Base-by-base conservation (phyloP, 1,139 yeast species). In the Sugiyamaella pinicola region DNA sequence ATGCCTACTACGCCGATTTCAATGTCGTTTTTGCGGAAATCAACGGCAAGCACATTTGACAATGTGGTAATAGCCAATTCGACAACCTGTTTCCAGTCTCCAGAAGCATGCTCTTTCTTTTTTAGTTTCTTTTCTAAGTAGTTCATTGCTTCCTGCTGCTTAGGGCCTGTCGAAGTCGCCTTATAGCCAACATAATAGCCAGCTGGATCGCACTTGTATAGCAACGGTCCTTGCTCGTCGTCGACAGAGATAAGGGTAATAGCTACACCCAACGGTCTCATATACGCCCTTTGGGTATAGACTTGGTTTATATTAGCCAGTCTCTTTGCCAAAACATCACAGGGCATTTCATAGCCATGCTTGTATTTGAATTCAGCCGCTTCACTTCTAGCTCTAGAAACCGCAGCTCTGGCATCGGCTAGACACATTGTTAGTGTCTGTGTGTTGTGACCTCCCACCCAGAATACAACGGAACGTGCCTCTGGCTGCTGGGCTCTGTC, bases 211-310 rank as follows among this genome's bases (percentile, higher is more conserved):
- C 95, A 85, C 74, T 93, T 93, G 75, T 81, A 89, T 58, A 93
- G 78, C 65, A 84, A 83, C n/a, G 99, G 96, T 0, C 98, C 99
- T 57, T 76, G 71, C 68, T 85, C 93, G 66, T 87, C 96, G 69
- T 91, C 98, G 55, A 86, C 84, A 47, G 95, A 84, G 57, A 91
- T 80, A 66, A 93, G 86, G 19, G 97, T 90, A 66, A 90, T 79
- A 26, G 96, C 89, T 53, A 90, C 96, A 37, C 97, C 97, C 61
- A 91, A 77, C 24, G 99, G 99, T 71, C 99, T 83, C 98, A 93
- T 93, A 71, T 93, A 93, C n/a, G 99, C 99, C 68, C 98, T 81
- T 73, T 93, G 99, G 43, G 99, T 93, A 71, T 90, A 93, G 60
- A 93, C 82, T 75, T 93, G 99, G 47, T 96, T 87, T 65, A 90